Evolutionary conservation across 1,284 basidiomycete genomes (phyloP).

Genomic region (Gastroboletus turbinatus): DNA sequence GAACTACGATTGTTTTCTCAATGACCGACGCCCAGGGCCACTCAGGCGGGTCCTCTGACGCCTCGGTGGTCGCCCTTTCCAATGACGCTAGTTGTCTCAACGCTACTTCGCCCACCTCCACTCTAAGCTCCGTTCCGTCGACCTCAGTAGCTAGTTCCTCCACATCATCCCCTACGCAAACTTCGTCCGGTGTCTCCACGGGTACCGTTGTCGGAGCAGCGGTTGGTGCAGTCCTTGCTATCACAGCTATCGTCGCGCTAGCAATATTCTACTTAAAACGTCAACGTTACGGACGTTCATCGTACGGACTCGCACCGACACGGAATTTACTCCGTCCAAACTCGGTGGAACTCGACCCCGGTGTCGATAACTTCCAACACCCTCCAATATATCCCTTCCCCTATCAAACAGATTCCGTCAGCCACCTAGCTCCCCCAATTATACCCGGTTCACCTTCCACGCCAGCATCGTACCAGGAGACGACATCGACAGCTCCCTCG

Average conservation of each 20-base stretch:
- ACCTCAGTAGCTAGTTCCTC: constrained; percentile 34
- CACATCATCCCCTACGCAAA: constrained; percentile 20
- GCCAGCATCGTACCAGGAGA: constrained; percentile 5
- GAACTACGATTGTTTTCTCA: constrained; percentile 60
- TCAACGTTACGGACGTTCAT: constrained; percentile 31
- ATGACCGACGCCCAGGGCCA: constrained; percentile 58
- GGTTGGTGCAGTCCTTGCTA: constrained; percentile 54
- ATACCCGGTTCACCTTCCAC: constrained; percentile 1
- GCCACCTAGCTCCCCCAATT: constrained; percentile 16
- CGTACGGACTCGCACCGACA: constrained; percentile 18
- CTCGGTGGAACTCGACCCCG: constrained; percentile 33
- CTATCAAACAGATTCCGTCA: constrained; percentile 27
- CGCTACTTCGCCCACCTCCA: constrained; percentile 51
- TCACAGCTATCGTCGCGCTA: constrained; percentile 51
- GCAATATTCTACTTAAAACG: constrained; percentile 43
- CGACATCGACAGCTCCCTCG: constrained; percentile 7
- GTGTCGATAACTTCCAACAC: constrained; percentile 18
- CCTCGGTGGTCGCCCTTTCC: constrained; percentile 47
- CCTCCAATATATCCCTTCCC: constrained; percentile 32
- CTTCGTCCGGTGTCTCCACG: constrained; percentile 34
- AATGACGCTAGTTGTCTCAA: constrained; percentile 54
- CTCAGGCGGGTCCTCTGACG: constrained; percentile 58
- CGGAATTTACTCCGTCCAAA: constrained; percentile 27
- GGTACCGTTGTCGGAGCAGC: constrained; percentile 57
- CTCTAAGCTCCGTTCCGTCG: constrained; percentile 27